Base-by-base conservation (phyloP, 306 rosid species). In the Dalbergia oliveri region DNA sequence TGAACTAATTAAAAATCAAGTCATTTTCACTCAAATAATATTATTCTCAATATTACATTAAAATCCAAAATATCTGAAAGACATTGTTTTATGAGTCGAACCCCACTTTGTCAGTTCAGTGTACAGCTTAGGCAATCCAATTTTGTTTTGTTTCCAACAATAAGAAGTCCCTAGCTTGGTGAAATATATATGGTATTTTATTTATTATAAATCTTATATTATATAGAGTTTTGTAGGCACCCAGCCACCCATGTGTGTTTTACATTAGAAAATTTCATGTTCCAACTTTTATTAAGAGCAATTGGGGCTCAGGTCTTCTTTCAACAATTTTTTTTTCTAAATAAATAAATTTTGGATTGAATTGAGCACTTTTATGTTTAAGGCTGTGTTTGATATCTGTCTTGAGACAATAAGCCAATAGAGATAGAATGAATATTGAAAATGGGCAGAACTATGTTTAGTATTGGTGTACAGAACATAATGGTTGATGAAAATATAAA, bases 71-170 rank as follows among this genome's bases (percentile, higher is more conserved):
- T 21, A 39, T 19, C 23, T 23, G 0, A 19, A 65, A 65, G 54
- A 19, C 65, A 37, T 13, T 53, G 43, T 77, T 7, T 4, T 15
- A 8, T 65, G 54, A 57, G 66, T 65, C 43, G 54, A 64, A 64
- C 19, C 65, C n/a, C 73, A 51, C 65, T 66, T n/a, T 57, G 39
- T 13, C 49, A 53, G 66, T 37, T 77, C 41, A 60, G 7, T 51
- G 49, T 54, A 69, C 58, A 5, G 6, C 47, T 43, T 43, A 3
- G n/a, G 14, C n/a, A 12, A 49, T 13, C 54, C 11, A 49, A 19
- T 16, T 56, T 72, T 21, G 43, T 67, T 41, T 67, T 10, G 9
- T 41, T 9, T 43, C 5, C 44, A 33, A 31, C 66, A 61, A 62
- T 33, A 62, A 15, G 15, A 34, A 64, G 43, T 34, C n/a, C 9